phyloP scores from a whole-genome alignment of 345 rosid species.

The Melastoma malabathricum region DNA sequence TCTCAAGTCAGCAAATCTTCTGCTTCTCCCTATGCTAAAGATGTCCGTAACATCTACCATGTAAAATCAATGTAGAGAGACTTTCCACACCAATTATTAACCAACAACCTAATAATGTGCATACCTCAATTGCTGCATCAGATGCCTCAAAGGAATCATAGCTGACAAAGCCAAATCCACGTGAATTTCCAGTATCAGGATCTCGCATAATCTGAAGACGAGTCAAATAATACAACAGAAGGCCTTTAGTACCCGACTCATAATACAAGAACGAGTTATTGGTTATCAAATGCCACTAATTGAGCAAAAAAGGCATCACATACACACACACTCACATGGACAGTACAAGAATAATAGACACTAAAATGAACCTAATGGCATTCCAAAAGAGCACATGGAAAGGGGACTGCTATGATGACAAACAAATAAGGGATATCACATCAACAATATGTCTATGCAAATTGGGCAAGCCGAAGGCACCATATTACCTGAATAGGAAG shows the following conservation, averaged over 20 bases:
- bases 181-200: constrained; percentile 94
- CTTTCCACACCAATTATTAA: not conserved
- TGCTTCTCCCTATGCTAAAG: not conserved
- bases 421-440: too few species aligned
- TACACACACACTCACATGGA: too few species aligned
- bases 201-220: constrained; percentile 82
- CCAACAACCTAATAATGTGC: not conserved
- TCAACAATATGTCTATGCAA: too few species aligned
- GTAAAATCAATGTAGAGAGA: not conserved
- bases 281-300: not conserved
- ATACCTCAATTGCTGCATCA: constrained; percentile 97
- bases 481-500: too few species aligned
- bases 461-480: too few species aligned
- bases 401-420: too few species aligned
- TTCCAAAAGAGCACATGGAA: too few species aligned
- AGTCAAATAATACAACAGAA: not conserved
- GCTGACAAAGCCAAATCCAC: constrained; percentile 97
- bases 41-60: not conserved
- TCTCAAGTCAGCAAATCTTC: not conserved
- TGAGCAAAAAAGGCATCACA: too few species aligned
- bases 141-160: constrained; percentile 98
- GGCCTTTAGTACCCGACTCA: not conserved
- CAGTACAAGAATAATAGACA: too few species aligned
- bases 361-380: too few species aligned
- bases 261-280: not conserved